Evolutionary conservation across 345 rosid species (phyloP), one percentile per base, ranked within the genome.

Genomic region (Lepidium aucheri): DNA sequence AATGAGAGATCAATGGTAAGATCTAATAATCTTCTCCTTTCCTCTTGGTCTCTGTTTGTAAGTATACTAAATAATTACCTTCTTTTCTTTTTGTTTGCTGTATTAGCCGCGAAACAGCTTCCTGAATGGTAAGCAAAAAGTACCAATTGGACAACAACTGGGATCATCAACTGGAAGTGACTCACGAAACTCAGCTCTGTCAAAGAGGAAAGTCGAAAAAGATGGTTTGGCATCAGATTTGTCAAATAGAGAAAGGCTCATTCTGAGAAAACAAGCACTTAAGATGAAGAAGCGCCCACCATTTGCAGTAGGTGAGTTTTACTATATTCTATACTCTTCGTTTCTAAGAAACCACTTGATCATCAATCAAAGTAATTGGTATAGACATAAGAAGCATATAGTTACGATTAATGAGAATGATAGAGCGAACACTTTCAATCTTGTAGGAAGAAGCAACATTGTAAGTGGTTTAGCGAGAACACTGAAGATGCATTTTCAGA

Each of bases 251-350:
- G 96, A 88, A 68, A 85, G 96, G 80, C 97, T 93, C 60, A 83
- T 90, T 60, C 77, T 93, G 59, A 81, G 97, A 53, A 93, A 80
- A 84, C 96, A 88, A 75, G 98, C 97, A 61, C 96, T 90, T 60
- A 79, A 43, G 61, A 85, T 86, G 88, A 93, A 71, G 81, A 86
- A 90, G 36, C 89, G 90, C 36, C 98, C 96, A 14, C 82, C 85
- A 50, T 81, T 90, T 61, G 89, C 98, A 75, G 86, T 90, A 60
- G 97, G 98, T 88, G 63, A 77, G 65, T 78, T 63, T 9, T 16
- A 18, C 43, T 30, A 62, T 41, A 26, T 53, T 11, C 3, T 9
- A 14, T 30, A 40, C 53, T 69, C 53, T 50, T 59, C 24, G 44
- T 6, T 61, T 54, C 63, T 52, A 43, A 8, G 56, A 53, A 44